A percentile compares a stretch with the other conserved stretches of the same genome.
phyloP scores from a whole-genome alignment of 768 basidiomycete species.

The Suillus fuscotomentosus region DNA sequence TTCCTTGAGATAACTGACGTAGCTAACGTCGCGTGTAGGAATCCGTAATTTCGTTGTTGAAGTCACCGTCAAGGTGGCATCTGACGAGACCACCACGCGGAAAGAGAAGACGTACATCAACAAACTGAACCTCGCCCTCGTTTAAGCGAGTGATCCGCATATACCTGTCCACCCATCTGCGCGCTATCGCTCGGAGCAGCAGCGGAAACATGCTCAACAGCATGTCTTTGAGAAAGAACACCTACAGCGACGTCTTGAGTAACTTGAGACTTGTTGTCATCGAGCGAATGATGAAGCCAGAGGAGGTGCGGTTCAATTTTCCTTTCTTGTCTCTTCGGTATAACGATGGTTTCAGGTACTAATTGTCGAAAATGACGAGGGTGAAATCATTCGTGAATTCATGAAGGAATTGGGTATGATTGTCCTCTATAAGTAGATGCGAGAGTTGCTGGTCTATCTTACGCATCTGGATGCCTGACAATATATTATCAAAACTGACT shows the following conservation, averaged over 20 bases:
- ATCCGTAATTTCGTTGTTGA: conserved; percentile 97
- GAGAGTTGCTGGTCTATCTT: conserved; percentile 94
- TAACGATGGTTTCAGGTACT: conserved; percentile 63
- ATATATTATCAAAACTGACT: no score
- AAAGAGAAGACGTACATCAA: conserved; percentile 94
- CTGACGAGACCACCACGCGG: conserved; percentile 84
- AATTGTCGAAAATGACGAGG: conserved; percentile 98
- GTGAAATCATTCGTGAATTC: conserved; percentile 98
- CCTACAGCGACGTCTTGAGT: conserved; percentile 92
- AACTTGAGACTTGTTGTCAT: conserved; percentile 95
- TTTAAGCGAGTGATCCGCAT: conserved; percentile 61
- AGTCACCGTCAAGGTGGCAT: conserved; percentile 88
- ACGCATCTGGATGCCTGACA: conserved; percentile 81
- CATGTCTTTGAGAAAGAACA: conserved; percentile 85
- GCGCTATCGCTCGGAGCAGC: conserved; percentile 27
- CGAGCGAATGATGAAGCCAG: conserved; percentile 99
- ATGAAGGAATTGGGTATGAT: conserved; percentile 99
- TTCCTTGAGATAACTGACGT: conserved; percentile 6
- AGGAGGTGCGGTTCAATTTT: conserved; percentile 65
- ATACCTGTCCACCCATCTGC: conserved; percentile 59
- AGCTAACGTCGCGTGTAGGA: conserved; percentile 42
- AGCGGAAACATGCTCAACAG: conserved; percentile 70
- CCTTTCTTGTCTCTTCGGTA: conserved; percentile 4
- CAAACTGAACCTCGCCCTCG: conserved; percentile 94
- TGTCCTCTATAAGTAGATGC: conserved; percentile 98